Base-by-base conservation (phyloP, 2,329 filamentous ascomycete genomes). In the Ophiostoma australiae region DNA sequence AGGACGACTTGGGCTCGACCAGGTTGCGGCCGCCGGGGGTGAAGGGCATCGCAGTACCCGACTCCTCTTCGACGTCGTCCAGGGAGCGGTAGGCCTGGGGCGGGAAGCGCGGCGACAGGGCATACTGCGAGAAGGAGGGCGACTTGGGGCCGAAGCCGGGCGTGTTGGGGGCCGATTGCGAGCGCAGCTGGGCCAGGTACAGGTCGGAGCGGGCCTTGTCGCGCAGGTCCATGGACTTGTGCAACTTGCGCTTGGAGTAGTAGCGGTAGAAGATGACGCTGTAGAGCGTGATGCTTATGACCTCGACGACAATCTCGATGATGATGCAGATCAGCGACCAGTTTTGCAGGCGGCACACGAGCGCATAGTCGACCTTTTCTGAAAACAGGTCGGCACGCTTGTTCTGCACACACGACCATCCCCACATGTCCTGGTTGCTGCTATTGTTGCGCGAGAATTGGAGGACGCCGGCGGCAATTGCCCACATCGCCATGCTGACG, bases 291-390 rank as follows among this genome's bases (percentile, higher is more conserved):
- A 99, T 97, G 78, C 91, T 93, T 78, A 98, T 90, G 75, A 92
- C 87, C 79, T 98, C 95, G 76, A 99, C 86, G 73, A 97, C 91
- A 75, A 99, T 86, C 81, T 99, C 95, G 79, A 99, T 98, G 78
- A 99, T 91, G 82, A 94, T 94, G 86, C 95, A 99, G 79, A 99
- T 91, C 74, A 99, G 86, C 58, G 91, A 87, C 95, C 95, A 99
- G 82, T 97, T 95, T 87, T 97, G 82, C 77, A 99, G 88, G 76
- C 94, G 91, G 84, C 95, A 99, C 75, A 98, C 86, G 69, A 99
- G 90, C 35, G 88, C 88, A 81, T 98, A 99, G 81, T 95, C 86
- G 76, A 99, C 87, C 76, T 95, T 89, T 71, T 94, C 84, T 73
- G 88, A 79, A 79, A 94, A 98, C 70, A 97, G 82, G 69, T 93